A percentile compares a stretch with the other conserved stretches of the same genome.
Conservation (phyloP, 2,329 filamentous ascomycete genomes). For the Graphilbum fragrans region DNA sequence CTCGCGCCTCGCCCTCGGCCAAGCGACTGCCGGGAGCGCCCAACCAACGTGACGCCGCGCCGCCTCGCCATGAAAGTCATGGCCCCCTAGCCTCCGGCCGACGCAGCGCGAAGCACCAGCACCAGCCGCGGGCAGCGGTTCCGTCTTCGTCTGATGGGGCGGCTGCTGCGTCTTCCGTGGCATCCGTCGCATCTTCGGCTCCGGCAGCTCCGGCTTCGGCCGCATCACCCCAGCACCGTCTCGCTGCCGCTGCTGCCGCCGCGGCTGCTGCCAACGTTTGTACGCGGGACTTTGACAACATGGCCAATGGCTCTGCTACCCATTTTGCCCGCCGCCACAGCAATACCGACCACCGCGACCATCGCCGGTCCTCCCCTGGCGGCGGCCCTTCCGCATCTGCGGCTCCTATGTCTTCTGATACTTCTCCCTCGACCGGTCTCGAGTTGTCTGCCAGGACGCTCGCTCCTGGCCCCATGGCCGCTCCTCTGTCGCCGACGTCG, state of each 20-base stretch:
- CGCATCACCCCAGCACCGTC: background rate
- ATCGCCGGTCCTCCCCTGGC: background rate
- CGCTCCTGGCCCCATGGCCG: no score
- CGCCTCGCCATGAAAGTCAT: constrained; percentile 53
- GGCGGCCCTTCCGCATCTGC: background rate
- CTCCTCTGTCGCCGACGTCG: constrained; percentile 8
- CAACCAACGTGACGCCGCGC: constrained; percentile 56
- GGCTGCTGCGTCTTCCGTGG: background rate
- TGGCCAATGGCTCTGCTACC: constrained; percentile 9
- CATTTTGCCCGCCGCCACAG: constrained; percentile 5
- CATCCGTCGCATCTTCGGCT: background rate
- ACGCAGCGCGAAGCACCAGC: constrained; percentile 37
- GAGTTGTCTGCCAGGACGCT: no score
- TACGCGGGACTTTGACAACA: constrained; percentile 10
- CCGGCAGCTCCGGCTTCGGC: background rate
- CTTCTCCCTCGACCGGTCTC: no score
- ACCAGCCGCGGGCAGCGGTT: constrained; percentile 12
- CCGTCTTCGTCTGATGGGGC: background rate
- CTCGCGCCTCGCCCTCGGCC: constrained; percentile 44
- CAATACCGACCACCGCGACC: background rate
- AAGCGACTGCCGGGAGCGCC: constrained; percentile 51
- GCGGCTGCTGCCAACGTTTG: constrained; percentile 11
- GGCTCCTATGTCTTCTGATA: background rate
- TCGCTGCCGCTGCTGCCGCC: constrained; percentile 5
- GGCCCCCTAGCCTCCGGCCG: constrained; percentile 70